phyloP scores from a whole-genome alignment of 306 rosid genomes.

The Clitoria ternatea region DNA sequence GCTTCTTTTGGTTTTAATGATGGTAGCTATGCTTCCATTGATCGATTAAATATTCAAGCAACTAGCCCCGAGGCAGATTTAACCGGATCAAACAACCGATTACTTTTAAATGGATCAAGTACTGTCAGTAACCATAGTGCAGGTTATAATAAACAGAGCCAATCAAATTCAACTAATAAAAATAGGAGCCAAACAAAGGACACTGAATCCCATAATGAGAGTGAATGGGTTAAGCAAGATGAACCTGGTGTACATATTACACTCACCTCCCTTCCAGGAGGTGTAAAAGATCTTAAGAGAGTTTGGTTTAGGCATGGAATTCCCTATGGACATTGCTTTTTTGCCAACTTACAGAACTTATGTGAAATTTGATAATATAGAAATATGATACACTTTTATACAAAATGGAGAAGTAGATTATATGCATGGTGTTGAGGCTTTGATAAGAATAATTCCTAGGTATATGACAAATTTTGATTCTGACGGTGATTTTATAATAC shows the following conservation, averaged over 20 bases:
- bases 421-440: not conserved
- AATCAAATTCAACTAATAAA: conserved; percentile 53
- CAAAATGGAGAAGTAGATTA: not conserved
- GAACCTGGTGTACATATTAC: conserved; percentile 97
- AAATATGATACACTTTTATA: not conserved
- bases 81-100: conserved; percentile 58
- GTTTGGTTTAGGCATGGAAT: conserved; percentile 89
- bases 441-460: not conserved
- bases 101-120: conserved; percentile 69
- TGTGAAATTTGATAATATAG: not conserved
- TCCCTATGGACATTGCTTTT: not conserved
- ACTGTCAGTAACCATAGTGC: conserved; percentile 46
- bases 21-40: conserved; percentile 47
- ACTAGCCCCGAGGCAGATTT: conserved; percentile 61
- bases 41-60: conserved; percentile 59
- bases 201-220: conserved; percentile 63
- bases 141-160: conserved; percentile 64
- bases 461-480: not conserved
- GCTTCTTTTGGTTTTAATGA: conserved; percentile 72
- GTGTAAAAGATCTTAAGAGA: conserved; percentile 85
- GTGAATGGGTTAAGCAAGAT: conserved; percentile 98
- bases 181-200: conserved; percentile 84
- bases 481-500: not conserved
- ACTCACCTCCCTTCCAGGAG: conserved; percentile 88
- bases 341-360: not conserved